Evolutionary conservation across 1,139 yeast genomes (phyloP).

Genomic region (Geotrichum phurueaensis): DNA sequence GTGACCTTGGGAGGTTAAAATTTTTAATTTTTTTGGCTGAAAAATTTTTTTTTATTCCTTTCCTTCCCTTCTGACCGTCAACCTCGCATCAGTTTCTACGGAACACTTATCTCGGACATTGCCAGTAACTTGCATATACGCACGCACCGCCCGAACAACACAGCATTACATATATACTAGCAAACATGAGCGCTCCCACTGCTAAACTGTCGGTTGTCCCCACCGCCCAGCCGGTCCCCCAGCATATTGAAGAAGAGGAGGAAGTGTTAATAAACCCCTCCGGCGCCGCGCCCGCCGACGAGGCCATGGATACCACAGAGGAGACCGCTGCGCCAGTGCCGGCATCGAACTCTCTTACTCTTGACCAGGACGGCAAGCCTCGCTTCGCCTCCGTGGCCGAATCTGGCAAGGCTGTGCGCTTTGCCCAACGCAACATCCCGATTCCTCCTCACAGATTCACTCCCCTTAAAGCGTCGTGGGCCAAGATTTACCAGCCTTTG

Average conservation of each 20-base stretch:
- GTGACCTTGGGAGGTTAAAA: conserved; percentile 2
- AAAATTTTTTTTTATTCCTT: neutral
- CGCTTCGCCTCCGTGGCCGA: conserved; percentile 71
- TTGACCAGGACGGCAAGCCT: conserved; percentile 89
- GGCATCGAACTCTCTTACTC: conserved; percentile 33
- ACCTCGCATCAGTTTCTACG: neutral
- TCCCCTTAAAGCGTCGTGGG: conserved; percentile 84
- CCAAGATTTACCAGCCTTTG: conserved; percentile 88
- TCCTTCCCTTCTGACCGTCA: neutral
- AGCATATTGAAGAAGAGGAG: conserved; percentile 41
- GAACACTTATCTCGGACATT: neutral
- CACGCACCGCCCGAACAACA: neutral
- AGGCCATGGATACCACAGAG: conserved; percentile 31
- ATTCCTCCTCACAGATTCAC: conserved; percentile 97
- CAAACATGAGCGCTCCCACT: conserved; percentile 69
- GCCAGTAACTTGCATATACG: neutral
- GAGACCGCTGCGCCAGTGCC: conserved; percentile 25
- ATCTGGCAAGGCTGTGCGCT: conserved; percentile 63
- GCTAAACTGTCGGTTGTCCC: conserved; percentile 32
- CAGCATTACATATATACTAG: neutral
- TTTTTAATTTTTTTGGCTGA: neutral
- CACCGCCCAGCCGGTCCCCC: conserved; percentile 22
- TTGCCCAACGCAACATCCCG: conserved; percentile 80
- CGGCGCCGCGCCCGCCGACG: conserved; percentile 32
- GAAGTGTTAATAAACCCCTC: conserved; percentile 67